Evolutionary conservation across 176 grass and related monocot genomes (phyloP).

Genomic region (Zea mays): Zm-B73-REFERENCE-NAM-5.0 NC_050101.1:52840001-52840500

Average conservation of each 20-base stretch:
- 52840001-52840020: constrained; percentile 11
- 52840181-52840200: constrained; percentile 58
- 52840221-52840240: constrained; percentile 55
- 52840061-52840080: constrained; percentile 13
- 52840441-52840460: no score
- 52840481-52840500: no score
- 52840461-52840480: no score
- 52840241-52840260: constrained; percentile 73
- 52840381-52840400: no score
- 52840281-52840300: no score
- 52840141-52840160: background rate
- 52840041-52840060: constrained; percentile 11
- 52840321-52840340: no score
- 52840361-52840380: no score
- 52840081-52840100: background rate
- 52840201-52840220: constrained; percentile 90
- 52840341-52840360: no score
- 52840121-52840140: constrained; percentile 18
- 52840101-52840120: background rate
- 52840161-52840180: background rate
- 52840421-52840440: no score
- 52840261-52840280: constrained; percentile 93
- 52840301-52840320: no score
- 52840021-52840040: background rate
- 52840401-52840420: no score